phyloP scores from a whole-genome alignment of 192 early-diverging fungal genomes.

The Gaertneriomyces semiglobifer region DNA sequence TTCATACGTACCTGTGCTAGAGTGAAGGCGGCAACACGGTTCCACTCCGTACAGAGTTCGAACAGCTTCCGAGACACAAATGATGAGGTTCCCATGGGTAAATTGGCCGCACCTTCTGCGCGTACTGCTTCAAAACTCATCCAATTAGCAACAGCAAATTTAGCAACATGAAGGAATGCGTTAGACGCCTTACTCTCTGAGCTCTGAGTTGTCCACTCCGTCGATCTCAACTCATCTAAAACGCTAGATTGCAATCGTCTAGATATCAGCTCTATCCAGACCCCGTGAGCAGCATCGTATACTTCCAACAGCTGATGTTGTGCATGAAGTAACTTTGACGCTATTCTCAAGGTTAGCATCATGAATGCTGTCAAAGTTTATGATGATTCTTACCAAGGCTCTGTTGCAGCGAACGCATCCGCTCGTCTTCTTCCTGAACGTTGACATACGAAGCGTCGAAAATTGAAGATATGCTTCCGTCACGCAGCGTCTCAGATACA shows the following conservation, averaged over 20 bases:
- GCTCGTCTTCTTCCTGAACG: too few species aligned
- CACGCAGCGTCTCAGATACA: background rate
- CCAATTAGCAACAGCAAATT: background rate
- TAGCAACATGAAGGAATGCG: background rate
- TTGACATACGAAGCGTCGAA: too few species aligned
- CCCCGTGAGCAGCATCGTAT: slow-evolving; percentile 10
- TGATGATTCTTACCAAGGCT: too few species aligned
- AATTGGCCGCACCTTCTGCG: background rate
- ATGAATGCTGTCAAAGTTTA: too few species aligned
- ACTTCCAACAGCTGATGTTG: slow-evolving; percentile 5
- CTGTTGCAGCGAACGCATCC: too few species aligned
- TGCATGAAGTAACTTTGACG: too few species aligned
- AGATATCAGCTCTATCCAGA: slow-evolving; percentile 19
- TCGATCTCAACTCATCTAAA: background rate
- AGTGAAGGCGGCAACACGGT: slow-evolving; percentile 19
- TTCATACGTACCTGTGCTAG: slow-evolving; percentile 12
- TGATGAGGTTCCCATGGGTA: slow-evolving; percentile 10
- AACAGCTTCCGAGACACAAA: slow-evolving; percentile 3
- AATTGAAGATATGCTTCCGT: too few species aligned
- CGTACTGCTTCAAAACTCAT: background rate
- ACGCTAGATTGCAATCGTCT: slow-evolving; percentile 7
- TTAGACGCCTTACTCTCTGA: background rate
- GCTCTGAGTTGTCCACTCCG: background rate
- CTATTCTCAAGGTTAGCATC: too few species aligned
- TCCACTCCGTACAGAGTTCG: slow-evolving; percentile 25